Conservation (phyloP, 305 asterid genomes). For the Fraxinus ornus region DNA sequence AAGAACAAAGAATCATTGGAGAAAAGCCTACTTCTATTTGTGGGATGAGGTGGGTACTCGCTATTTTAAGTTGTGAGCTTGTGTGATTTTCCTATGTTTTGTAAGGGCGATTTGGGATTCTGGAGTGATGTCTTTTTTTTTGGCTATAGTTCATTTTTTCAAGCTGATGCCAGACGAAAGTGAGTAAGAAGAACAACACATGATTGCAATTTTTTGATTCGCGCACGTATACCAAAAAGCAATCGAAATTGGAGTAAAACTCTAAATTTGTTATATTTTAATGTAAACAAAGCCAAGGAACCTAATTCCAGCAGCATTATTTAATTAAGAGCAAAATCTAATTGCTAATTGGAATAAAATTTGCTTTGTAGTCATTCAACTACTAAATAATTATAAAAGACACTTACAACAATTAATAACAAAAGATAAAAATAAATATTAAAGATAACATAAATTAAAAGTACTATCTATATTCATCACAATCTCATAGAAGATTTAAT, state of each 20-base stretch:
- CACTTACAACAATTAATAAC: background rate
- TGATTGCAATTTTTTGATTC: background rate
- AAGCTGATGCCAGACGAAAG: background rate
- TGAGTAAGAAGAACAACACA: background rate
- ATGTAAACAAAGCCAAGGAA: background rate
- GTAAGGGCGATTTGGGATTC: background rate
- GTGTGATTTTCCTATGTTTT: slow-evolving; percentile 21
- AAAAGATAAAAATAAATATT: background rate
- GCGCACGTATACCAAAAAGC: background rate
- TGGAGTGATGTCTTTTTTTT: background rate
- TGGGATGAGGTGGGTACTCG: slow-evolving; percentile 93
- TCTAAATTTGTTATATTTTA: background rate
- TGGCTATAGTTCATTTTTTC: background rate
- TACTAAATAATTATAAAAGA: background rate
- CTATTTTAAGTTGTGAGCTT: slow-evolving; percentile 2
- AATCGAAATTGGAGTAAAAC: background rate
- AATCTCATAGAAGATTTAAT: background rate
- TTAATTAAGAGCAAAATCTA: background rate
- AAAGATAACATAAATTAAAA: background rate
- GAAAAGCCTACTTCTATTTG: slow-evolving; percentile 94
- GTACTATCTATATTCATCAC: background rate
- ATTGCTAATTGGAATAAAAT: background rate
- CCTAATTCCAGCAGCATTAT: background rate
- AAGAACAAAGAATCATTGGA: slow-evolving; percentile 81
- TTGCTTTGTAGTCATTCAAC: background rate